These are phyloP conservation scores for Juglanconis sp. DNA, from an alignment of 2,329 filamentous ascomycete genomes.

Conservation along the genomic window DNA sequence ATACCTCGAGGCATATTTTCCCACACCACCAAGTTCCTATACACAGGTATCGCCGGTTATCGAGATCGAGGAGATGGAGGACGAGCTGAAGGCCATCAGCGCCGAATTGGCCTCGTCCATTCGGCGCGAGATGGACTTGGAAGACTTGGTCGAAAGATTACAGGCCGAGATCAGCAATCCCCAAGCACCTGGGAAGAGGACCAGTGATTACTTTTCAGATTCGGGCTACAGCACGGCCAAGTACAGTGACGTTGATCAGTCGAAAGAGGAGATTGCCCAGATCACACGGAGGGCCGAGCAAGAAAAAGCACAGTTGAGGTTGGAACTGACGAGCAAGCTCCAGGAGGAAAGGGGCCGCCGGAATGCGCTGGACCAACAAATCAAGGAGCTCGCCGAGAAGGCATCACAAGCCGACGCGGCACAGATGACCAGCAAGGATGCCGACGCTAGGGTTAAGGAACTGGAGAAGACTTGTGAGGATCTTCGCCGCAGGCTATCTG, in stretches of 20 bases:
- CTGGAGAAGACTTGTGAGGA: constrained; percentile 80
- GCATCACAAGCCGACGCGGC: constrained; percentile 61
- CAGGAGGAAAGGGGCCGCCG: constrained; percentile 80
- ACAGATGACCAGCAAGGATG: constrained; percentile 54
- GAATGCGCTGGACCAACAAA: constrained; percentile 75
- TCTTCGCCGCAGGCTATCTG: constrained; percentile 72
- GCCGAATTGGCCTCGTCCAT: constrained; percentile 90
- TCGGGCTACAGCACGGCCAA: constrained; percentile 85
- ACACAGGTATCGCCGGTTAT: constrained; percentile 32
- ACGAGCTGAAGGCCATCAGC: constrained; percentile 90
- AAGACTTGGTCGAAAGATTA: constrained; percentile 85
- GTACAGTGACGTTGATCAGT: constrained; percentile 64
- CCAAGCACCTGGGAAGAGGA: constrained; percentile 63
- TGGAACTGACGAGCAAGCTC: constrained; percentile 80
- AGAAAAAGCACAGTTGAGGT: constrained; percentile 80
- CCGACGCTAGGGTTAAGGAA: constrained; percentile 65
- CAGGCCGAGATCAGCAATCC: constrained; percentile 70
- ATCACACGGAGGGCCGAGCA: constrained; percentile 83
- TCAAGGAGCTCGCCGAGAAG: constrained; percentile 76
- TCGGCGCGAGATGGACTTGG: constrained; percentile 90
- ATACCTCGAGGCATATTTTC: constrained; percentile 51
- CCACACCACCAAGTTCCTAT: constrained; percentile 42
- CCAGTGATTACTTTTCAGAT: constrained; percentile 97
- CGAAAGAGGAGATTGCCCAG: constrained; percentile 72
- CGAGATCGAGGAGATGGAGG: constrained; percentile 84